These are phyloP conservation scores for Symbiodinium natans DNA, from an alignment of 73 alveolate species.

Conservation along the genomic window DNA sequence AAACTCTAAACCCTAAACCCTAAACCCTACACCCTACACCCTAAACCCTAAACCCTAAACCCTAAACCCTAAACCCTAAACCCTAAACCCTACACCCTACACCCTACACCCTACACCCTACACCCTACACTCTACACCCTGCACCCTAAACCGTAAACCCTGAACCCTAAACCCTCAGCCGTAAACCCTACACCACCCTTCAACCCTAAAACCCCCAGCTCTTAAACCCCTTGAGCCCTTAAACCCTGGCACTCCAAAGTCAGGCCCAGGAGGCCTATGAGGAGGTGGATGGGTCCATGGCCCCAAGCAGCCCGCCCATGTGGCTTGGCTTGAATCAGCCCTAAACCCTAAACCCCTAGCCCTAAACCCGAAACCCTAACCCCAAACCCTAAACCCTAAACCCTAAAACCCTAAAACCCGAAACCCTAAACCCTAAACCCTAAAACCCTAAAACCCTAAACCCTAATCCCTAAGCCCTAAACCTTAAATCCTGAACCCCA, in stretches of 20 bases:
- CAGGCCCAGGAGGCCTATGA: background rate
- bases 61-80: too few species aligned
- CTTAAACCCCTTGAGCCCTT: too few species aligned
- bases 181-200: too few species aligned
- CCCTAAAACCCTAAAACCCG: background rate
- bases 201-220: too few species aligned
- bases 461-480: background rate
- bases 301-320: conserved; percentile 6
- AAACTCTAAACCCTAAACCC: background rate
- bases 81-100: too few species aligned
- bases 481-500: background rate
- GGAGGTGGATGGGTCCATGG: background rate
- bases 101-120: too few species aligned
- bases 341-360: background rate
- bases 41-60: too few species aligned
- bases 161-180: too few species aligned
- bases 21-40: background rate
- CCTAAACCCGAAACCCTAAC: background rate
- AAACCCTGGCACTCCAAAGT: too few species aligned
- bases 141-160: too few species aligned
- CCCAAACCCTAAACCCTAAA: background rate
- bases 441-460: too few species aligned
- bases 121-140: too few species aligned
- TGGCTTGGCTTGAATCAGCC: background rate
- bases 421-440: background rate